Evolutionary conservation across 1,139 yeast genomes (phyloP).

Genomic region (Meyerozyma guilliermondii): DNA sequence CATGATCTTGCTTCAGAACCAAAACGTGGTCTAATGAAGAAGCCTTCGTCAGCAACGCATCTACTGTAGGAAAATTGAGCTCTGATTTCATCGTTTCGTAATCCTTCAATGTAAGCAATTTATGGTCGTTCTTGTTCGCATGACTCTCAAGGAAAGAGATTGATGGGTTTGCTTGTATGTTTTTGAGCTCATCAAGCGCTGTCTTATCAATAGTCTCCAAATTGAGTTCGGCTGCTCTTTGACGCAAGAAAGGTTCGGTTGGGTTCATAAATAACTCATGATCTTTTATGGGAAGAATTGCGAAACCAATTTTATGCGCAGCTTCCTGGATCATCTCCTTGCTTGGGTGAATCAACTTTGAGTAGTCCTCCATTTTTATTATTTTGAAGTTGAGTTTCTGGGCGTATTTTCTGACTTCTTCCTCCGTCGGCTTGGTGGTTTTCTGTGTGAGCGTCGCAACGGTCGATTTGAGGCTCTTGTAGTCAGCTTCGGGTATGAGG

Average conservation of each 20-base stretch:
- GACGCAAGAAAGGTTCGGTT: not conserved
- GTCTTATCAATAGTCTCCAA: constrained; percentile 2
- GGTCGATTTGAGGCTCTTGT: not conserved
- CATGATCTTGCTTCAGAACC: constrained; percentile 13
- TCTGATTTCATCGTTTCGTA: constrained; percentile 5
- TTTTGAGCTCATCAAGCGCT: not conserved
- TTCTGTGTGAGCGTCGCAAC: constrained; percentile 3
- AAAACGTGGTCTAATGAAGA: not conserved
- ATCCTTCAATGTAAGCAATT: constrained; percentile 11
- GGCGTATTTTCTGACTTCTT: constrained; percentile 8
- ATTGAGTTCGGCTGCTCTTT: not conserved
- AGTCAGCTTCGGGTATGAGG: constrained; percentile 4
- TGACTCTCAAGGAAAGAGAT: constrained; percentile 17
- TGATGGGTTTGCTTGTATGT: constrained; percentile 13
- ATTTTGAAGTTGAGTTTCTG: constrained; percentile 5
- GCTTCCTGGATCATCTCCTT: constrained; percentile 11
- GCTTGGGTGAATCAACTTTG: constrained; percentile 3
- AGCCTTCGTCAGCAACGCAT: not conserved
- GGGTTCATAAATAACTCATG: constrained; percentile 9
- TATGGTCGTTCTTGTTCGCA: constrained; percentile 8
- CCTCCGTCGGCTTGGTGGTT: constrained; percentile 6
- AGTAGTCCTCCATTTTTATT: constrained; percentile 2
- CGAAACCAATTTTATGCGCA: constrained; percentile 15
- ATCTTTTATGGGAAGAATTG: constrained; percentile 17
- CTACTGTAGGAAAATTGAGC: constrained; percentile 6